Evolutionary conservation across 176 grass and related monocot species (phyloP).

Genomic region (Ananas comosus): DNA sequence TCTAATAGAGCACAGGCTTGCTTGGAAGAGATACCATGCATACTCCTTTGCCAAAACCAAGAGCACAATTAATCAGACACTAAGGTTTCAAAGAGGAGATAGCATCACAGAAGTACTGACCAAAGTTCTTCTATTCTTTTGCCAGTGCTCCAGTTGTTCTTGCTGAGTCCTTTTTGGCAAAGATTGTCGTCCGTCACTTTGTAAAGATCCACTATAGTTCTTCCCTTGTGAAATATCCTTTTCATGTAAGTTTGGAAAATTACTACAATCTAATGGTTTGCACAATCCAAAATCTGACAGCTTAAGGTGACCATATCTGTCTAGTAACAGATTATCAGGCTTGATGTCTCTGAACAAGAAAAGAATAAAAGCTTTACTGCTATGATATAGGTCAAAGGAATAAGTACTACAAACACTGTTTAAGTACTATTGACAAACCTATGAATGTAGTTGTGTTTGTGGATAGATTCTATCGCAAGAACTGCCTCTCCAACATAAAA

Average conservation of each 20-base stretch:
- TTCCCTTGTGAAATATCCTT: slow-evolving; percentile 62
- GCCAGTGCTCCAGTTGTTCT: slow-evolving; percentile 95
- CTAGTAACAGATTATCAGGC: slow-evolving; percentile 94
- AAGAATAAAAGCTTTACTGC: slow-evolving; percentile 23
- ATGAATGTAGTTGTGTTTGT: slow-evolving; percentile 93
- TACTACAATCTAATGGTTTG: slow-evolving; percentile 74
- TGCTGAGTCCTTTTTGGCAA: slow-evolving; percentile 69
- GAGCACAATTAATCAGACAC: background rate
- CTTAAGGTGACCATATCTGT: slow-evolving; percentile 88
- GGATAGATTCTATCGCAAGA: slow-evolving; percentile 91
- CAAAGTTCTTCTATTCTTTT: slow-evolving; percentile 97
- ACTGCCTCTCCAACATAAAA: slow-evolving; percentile 85
- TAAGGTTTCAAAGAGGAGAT: background rate
- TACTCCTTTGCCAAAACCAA: background rate
- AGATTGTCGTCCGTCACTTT: slow-evolving; percentile 35
- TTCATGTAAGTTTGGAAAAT: slow-evolving; percentile 91
- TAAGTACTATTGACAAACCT: slow-evolving; percentile 31
- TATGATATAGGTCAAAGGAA: slow-evolving; percentile 7
- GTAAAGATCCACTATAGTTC: slow-evolving; percentile 20
- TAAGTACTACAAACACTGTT: background rate
- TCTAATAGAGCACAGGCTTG: too few relatives aligned
- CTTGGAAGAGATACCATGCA: background rate
- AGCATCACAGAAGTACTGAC: slow-evolving; percentile 31
- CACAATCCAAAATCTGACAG: slow-evolving; percentile 97
- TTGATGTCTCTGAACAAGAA: slow-evolving; percentile 74